phyloP scores from a whole-genome alignment of 2,329 filamentous ascomycete species.

The Colletotrichum sp. region DNA sequence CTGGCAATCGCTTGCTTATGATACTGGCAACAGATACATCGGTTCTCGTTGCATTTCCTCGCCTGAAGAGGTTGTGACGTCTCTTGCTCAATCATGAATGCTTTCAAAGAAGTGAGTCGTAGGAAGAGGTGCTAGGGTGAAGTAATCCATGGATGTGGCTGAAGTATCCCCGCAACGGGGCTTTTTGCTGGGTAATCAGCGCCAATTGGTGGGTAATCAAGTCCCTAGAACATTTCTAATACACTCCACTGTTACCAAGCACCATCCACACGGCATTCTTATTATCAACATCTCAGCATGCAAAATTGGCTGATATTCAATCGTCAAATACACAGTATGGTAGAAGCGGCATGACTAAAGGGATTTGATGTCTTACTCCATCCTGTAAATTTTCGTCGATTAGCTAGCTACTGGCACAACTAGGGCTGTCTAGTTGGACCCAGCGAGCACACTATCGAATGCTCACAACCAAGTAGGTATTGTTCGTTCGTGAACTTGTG shows the following conservation, averaged over 20 bases:
- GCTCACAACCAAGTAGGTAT: too few species aligned
- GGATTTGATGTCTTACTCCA: neutral
- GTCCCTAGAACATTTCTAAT: neutral
- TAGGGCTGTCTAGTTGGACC: neutral
- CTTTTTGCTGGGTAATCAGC: neutral
- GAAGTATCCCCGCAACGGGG: neutral
- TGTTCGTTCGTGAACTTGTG: too few species aligned
- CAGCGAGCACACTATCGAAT: too few species aligned
- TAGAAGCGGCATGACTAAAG: neutral
- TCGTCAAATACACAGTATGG: rapidly evolving
- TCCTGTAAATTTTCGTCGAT: neutral
- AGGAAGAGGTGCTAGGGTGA: neutral
- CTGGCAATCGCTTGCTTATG: neutral
- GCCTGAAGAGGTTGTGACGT: neutral
- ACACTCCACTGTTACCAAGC: neutral
- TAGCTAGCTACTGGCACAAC: neutral
- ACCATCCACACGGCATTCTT: neutral
- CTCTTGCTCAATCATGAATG: neutral
- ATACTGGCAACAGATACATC: too few species aligned
- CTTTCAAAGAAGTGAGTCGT: neutral
- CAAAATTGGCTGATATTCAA: neutral
- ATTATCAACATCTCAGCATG: neutral
- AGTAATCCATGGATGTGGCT: neutral
- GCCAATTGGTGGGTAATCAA: neutral
- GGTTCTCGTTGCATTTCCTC: neutral